Evolutionary conservation across 495 filamentous ascomycete species (phyloP).

Genomic region (Neurospora africana): DNA sequence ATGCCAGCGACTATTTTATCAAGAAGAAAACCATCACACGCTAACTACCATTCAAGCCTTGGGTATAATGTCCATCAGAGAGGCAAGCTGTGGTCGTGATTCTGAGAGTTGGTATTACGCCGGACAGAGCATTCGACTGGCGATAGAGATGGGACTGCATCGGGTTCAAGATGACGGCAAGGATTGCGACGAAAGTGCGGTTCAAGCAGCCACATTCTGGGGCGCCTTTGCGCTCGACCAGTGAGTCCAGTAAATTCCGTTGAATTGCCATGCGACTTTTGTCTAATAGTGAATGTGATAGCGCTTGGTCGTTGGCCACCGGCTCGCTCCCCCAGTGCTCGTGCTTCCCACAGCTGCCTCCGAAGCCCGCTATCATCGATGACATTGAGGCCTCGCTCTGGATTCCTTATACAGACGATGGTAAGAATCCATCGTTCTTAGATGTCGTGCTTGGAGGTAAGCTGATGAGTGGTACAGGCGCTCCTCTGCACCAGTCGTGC

Average conservation of each 20-base stretch:
- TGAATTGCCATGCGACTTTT: neutral
- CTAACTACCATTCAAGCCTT: constrained; percentile 73
- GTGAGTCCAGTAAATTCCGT: constrained; percentile 29
- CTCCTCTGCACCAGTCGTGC: constrained; percentile 36
- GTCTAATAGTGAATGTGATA: constrained; percentile 16
- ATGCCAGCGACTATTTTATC: constrained; percentile 47
- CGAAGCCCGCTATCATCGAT: constrained; percentile 46
- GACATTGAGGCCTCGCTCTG: constrained; percentile 44
- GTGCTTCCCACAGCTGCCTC: constrained; percentile 41
- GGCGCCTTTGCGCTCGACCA: constrained; percentile 60
- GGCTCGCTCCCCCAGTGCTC: constrained; percentile 55
- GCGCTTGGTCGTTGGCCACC: constrained; percentile 53
- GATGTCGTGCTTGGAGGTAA: constrained; percentile 1
- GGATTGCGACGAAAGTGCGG: constrained; percentile 46
- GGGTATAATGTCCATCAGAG: constrained; percentile 60
- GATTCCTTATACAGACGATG: constrained; percentile 50
- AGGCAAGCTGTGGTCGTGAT: constrained; percentile 53
- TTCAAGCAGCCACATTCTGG: constrained; percentile 62
- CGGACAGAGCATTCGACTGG: constrained; percentile 54
- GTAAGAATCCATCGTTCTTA: constrained; percentile 19
- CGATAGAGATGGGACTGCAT: constrained; percentile 57
- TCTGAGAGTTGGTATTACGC: constrained; percentile 59
- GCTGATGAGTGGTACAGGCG: constrained; percentile 21
- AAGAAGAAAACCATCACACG: constrained; percentile 45
- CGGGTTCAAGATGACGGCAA: constrained; percentile 29